Conservation (phyloP, 345 rosid genomes). For the Linum lewisii region DNA sequence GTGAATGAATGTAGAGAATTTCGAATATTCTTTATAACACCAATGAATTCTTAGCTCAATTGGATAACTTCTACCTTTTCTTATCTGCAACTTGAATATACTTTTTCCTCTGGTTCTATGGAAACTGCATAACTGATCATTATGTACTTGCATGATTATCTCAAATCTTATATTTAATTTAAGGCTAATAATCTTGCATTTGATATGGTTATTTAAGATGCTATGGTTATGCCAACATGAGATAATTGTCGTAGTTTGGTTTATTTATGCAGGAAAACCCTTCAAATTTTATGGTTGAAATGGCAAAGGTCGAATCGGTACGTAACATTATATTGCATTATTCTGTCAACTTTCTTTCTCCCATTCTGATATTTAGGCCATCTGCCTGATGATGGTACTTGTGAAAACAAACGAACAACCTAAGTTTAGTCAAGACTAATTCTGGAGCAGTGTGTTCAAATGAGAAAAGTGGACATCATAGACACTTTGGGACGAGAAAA, state of each 20-base stretch:
- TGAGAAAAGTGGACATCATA: too few species aligned
- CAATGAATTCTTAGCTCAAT: too few species aligned
- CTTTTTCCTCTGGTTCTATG: neutral
- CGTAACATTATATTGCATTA: constrained; percentile 21
- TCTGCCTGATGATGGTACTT: neutral
- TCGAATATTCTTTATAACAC: neutral
- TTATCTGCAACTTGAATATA: too few species aligned
- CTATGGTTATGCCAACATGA: neutral
- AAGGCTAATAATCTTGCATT: neutral
- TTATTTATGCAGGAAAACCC: constrained; percentile 55
- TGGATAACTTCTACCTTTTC: too few species aligned
- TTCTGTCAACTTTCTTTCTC: neutral
- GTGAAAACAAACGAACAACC: neutral
- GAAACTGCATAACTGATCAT: neutral
- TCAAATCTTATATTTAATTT: too few species aligned
- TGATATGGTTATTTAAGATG: neutral
- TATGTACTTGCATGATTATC: too few species aligned
- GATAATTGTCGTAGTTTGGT: neutral
- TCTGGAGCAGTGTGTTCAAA: neutral
- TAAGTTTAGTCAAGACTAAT: too few species aligned
- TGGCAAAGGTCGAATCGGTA: constrained; percentile 83
- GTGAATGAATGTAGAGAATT: neutral
- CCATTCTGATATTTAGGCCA: neutral
- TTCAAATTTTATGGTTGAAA: constrained; percentile 85
- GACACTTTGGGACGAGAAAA: neutral